Base-by-base conservation (phyloP, 2,329 filamentous ascomycete species). In the Claviceps quebecensis region DNA sequence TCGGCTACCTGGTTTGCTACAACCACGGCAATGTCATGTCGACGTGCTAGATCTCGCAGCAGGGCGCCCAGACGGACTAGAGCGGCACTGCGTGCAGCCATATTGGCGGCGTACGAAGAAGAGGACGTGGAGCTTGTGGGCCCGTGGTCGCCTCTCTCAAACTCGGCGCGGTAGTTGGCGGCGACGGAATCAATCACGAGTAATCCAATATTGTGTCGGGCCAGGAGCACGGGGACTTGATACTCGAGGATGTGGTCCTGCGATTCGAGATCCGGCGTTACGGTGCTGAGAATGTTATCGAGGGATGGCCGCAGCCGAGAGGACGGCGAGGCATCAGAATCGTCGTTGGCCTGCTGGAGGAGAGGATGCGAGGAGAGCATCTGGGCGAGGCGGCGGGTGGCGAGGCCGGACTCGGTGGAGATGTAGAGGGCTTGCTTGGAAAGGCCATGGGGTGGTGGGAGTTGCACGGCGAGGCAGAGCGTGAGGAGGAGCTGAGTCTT, bases 1-100 rank as follows among this genome's bases (percentile, higher is more conserved):
- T 98, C 93, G 5, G 87, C 86, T 34, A 98, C 91, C 67, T 98
- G 93, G 63, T 98, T 98, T 5, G 91, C 86, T 3, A 96, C 86
- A 1, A 98, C 89, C 29, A 98, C 76, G 23, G 89, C 90, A 45
- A 96, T 72, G 56, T 84, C 75, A 61, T 94, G 73, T 43, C 76
- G 78, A 39, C 79, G 77, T 1, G 93, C 93, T 1, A 97, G 70
- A 40, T 83, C 77, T 38, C 89, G 80, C 22, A 98, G 73, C 48
- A 87, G 72, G 41, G 83, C 78, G 38, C 91, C 87, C 2, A 95
- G 72, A 34, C 83, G 81, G 16, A 87, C 76, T 49, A 98, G 78
- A 62, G 95, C 86, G 48, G 78, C 74, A 56, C 84, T 83, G 55
- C 93, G 80, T 40, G 81, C 81, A 26, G 85, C 87, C 73, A 97